Evolutionary conservation across 768 basidiomycete species (phyloP), one percentile per base, ranked within the genome.

Genomic region (Gloeopeniophorella convolvens): DNA sequence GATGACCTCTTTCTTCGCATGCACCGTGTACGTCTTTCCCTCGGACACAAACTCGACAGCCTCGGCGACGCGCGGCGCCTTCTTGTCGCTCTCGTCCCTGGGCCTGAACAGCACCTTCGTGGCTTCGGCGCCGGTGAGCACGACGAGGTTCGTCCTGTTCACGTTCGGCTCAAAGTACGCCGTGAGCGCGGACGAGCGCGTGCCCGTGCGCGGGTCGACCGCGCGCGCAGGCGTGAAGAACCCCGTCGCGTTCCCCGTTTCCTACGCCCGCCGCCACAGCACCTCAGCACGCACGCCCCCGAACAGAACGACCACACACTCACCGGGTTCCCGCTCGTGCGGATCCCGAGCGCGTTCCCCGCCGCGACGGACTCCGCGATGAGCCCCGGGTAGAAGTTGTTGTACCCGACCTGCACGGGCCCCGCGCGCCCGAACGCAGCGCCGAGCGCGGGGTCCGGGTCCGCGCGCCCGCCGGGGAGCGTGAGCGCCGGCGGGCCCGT

Each of bases 1-100:
- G 50, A 74, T 68, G 40, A 74, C 69, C 54, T 75, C 72, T 47
- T 67, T 67, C 55, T 59, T 62, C 28, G 69, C 70, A 30, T 63
- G 62, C 12, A 69, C 68, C 12, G 59, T 57, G 50, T 68, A 66
- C 23, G 32, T 50, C 13, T 59, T 51, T 1, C 62, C 64, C 13
- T 49, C 53, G 7, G 35, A 30, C 37, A 65, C 57, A 61, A 70
- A 72, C 37, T 59, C 59, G 21, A 73, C 60, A 0, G 34, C 50
- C 20, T 70, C 71, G 11, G 62, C 64, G 7, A 70, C 70, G 18
- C 45, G 44, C 3, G 33, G 50, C 12, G 44, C 13, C n/a, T 41
- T 45, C 12, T 43, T 47, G 8, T 37, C 32, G 37, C 16, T 63
- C 58, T 42, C 13, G 1, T 26, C 16, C 9, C 12, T 21, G 35